Base-by-base conservation (phyloP, 1,284 basidiomycete species). In the Austroboletus novae-zelandiae region DNA sequence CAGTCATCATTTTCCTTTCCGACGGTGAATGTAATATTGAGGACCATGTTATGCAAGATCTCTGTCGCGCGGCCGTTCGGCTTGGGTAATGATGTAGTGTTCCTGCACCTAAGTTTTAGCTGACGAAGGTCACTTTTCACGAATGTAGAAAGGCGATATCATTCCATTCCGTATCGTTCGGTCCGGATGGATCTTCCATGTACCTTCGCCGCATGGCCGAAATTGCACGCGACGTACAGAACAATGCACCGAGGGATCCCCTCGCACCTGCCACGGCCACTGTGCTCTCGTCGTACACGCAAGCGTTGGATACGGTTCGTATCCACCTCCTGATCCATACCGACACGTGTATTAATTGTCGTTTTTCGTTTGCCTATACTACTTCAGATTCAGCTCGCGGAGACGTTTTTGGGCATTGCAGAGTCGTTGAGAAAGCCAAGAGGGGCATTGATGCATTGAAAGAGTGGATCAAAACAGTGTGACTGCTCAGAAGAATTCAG, bases 1-100 rank as follows among this genome's bases (percentile, higher is more conserved):
- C 83, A 0, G 74, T 85, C n/a, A 65, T 84, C n/a, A 74, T 85
- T 29, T 84, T 84, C 62, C 68, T 85, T 15, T 84, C 83, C 0
- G 82, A 83, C 51, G 83, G 83, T 0, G 75, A 80, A 63, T 76
- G 76, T 48, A 30, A 42, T 1, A 68, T 78, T 17, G 50, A 50
- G 0, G 78, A 83, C 46, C 20, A 61, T 1, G 61, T 64, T 0
- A 66, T 82, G 48, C 74, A 77, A 23, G 71, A 74, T 52, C 45
- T 84, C 2, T 78, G 78, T 53, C 71, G 72, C 6, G 54, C 70
- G 2, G 73, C 80, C 2, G 60, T 79, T n/a, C 67, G 68, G 37
- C 73, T 73, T 5, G 80, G 80, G 83, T 81, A 54, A 47, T 9
- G 67, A 30, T 6, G 2, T 39, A 6, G 1, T 18, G 10, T 34